Evolutionary conservation across 2,329 filamentous ascomycete species (phyloP).

Genomic region (Sarocladiaceae sp.): DNA sequence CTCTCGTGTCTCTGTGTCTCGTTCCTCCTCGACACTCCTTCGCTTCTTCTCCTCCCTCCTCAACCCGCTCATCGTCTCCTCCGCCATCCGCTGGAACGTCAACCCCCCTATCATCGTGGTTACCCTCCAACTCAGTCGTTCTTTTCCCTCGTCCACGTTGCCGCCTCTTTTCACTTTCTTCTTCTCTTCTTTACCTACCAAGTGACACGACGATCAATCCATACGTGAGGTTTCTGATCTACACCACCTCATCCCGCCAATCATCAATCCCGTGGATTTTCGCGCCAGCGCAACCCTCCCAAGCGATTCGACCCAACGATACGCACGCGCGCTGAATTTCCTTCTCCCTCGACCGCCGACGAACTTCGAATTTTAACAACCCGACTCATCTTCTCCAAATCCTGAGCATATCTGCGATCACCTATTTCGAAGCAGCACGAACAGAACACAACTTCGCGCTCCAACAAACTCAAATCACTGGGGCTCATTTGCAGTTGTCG

Average conservation of each 20-base stretch:
- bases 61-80: slow-evolving; percentile 1
- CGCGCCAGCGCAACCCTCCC: slow-evolving; percentile 7
- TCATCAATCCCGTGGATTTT: slow-evolving; percentile 1
- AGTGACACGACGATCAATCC: too few relatives aligned
- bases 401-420: too few relatives aligned
- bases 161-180: neutral
- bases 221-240: too few relatives aligned
- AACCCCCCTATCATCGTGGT: slow-evolving; percentile 8
- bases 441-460: too few relatives aligned
- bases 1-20: neutral
- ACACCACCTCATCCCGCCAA: neutral
- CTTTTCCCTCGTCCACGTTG: slow-evolving; percentile 5
- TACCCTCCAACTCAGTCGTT: slow-evolving; percentile 8
- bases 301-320: neutral
- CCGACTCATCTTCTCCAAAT: too few relatives aligned
- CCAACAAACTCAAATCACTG: too few relatives aligned
- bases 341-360: neutral
- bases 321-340: neutral
- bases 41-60: slow-evolving; percentile 6
- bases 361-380: too few relatives aligned
- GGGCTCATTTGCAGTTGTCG: too few relatives aligned
- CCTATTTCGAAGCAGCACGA: too few relatives aligned
- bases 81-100: slow-evolving; percentile 9
- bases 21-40: neutral
- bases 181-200: too few relatives aligned